Conservation (phyloP, 106 monocot genomes). For the Apostasia ramifera region DNA sequence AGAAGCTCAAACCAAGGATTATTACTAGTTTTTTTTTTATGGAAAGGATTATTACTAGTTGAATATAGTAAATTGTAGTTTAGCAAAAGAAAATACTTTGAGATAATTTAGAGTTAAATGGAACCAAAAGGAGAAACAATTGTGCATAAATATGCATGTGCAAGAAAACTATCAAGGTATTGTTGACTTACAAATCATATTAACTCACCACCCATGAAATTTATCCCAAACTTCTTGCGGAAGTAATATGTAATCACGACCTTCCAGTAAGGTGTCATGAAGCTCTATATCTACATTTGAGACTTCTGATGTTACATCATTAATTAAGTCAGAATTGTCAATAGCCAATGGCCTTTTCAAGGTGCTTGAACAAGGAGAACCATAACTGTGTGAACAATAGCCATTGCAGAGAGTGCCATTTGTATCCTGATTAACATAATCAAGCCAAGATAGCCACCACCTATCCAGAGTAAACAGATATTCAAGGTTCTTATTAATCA, state of each 20-base stretch:
- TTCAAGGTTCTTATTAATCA: background rate
- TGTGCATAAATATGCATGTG: background rate
- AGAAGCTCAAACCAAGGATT: no score
- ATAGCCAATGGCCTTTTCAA: constrained; percentile 59
- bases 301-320: constrained; percentile 66
- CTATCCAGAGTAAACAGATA: constrained; percentile 25
- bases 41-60: no score
- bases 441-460: constrained; percentile 99
- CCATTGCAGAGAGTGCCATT: constrained; percentile 36
- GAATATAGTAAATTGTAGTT: no score
- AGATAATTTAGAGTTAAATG: background rate
- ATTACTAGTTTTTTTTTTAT: no score
- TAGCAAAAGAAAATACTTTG: no score
- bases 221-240: constrained; percentile 95
- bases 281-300: constrained; percentile 86
- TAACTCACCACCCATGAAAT: constrained; percentile 79
- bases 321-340: constrained; percentile 86
- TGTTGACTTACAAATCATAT: background rate
- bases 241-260: constrained; percentile 91
- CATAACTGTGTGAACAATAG: constrained; percentile 48
- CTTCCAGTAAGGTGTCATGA: constrained; percentile 89
- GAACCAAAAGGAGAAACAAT: background rate
- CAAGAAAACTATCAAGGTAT: background rate
- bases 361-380: constrained; percentile 31
- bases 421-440: constrained; percentile 82